Evolutionary conservation across 2,329 filamentous ascomycete species (phyloP).

Genomic region (Drechslerella coelobrocha): DNA sequence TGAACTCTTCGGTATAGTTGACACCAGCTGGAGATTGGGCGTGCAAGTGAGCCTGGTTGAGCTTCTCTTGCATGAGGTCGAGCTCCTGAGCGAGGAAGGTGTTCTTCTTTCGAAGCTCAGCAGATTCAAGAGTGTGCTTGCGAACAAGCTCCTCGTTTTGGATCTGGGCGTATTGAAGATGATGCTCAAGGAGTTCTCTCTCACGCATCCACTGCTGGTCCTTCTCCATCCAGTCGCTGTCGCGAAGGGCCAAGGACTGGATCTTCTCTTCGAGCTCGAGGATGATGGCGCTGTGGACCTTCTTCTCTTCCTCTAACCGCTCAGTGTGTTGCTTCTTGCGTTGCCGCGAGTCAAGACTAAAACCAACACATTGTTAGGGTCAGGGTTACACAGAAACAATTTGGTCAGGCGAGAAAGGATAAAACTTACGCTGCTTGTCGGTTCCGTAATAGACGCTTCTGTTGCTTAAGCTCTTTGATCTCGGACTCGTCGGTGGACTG

Average conservation of each 20-base stretch:
- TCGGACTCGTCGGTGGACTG: constrained; percentile 88
- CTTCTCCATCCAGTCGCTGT: constrained; percentile 59
- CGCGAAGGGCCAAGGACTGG: constrained; percentile 70
- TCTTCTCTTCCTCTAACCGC: constrained; percentile 95
- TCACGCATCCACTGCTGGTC: constrained; percentile 75
- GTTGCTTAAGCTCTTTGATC: constrained; percentile 97
- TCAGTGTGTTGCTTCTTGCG: constrained; percentile 99
- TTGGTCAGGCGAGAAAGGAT: constrained; percentile 35
- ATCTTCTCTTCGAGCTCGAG: constrained; percentile 80
- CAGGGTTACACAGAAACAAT: constrained; percentile 53
- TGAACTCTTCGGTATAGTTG: constrained; percentile 74
- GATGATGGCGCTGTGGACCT: constrained; percentile 80
- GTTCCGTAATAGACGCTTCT: constrained; percentile 92
- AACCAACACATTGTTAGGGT: constrained; percentile 40
- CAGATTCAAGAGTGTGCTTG: constrained; percentile 85
- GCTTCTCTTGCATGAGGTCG: constrained; percentile 62
- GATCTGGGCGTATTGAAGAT: constrained; percentile 76
- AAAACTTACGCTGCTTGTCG: constrained; percentile 88
- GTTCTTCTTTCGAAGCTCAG: constrained; percentile 91
- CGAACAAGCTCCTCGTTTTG: constrained; percentile 94
- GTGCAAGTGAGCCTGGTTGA: constrained; percentile 65
- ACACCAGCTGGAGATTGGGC: constrained; percentile 60
- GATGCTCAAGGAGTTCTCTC: constrained; percentile 75
- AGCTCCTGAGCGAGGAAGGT: constrained; percentile 77
- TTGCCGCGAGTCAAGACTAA: constrained; percentile 90